Conservation (phyloP, 805 yeast genomes). For the Pichia ethanolica region DNA sequence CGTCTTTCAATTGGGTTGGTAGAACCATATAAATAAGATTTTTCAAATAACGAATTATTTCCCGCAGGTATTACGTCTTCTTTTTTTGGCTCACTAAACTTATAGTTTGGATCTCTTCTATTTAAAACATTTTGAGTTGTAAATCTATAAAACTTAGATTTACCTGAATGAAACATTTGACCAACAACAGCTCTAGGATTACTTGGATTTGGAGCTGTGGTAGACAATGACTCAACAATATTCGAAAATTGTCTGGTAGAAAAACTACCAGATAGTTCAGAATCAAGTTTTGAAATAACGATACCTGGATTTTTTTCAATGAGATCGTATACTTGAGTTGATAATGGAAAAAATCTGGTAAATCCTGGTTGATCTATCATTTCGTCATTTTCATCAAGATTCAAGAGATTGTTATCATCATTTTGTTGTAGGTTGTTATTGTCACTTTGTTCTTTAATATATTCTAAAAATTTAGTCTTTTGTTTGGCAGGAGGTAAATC, state of each 20-base stretch:
- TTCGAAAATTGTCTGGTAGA: slow-evolving; percentile 8
- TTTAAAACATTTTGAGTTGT: slow-evolving; percentile 9
- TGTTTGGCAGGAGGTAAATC: slow-evolving; percentile 15
- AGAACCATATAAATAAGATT: slow-evolving; percentile 6
- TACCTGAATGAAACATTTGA: slow-evolving; percentile 40
- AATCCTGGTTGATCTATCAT: slow-evolving; percentile 24
- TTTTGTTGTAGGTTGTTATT: slow-evolving; percentile 12
- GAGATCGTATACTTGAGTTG: slow-evolving; percentile 52
- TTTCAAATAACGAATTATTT: slow-evolving; percentile 7
- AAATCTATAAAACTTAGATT: slow-evolving; percentile 60
- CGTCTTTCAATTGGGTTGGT: slow-evolving; percentile 3
- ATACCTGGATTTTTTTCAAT: slow-evolving; percentile 42
- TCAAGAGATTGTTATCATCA: slow-evolving; percentile 28
- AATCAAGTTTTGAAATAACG: slow-evolving; percentile 48
- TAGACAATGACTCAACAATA: slow-evolving; percentile 10
- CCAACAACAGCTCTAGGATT: slow-evolving; percentile 10
- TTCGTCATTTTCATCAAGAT: slow-evolving; percentile 15
- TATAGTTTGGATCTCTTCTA: slow-evolving; percentile 2
- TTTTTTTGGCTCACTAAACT: not conserved
- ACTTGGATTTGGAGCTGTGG: slow-evolving; percentile 19
- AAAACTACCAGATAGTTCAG: slow-evolving; percentile 42
- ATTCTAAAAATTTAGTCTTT: slow-evolving; percentile 8
- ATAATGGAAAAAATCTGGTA: slow-evolving; percentile 46
- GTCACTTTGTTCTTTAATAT: slow-evolving; percentile 6
- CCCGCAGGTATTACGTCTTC: not conserved